Percentiles rank a stretch among this genome's conserved stretches.
Conservation (phyloP, 2,329 filamentous ascomycete species). For the Penicillium aurantiogriseum region DNA sequence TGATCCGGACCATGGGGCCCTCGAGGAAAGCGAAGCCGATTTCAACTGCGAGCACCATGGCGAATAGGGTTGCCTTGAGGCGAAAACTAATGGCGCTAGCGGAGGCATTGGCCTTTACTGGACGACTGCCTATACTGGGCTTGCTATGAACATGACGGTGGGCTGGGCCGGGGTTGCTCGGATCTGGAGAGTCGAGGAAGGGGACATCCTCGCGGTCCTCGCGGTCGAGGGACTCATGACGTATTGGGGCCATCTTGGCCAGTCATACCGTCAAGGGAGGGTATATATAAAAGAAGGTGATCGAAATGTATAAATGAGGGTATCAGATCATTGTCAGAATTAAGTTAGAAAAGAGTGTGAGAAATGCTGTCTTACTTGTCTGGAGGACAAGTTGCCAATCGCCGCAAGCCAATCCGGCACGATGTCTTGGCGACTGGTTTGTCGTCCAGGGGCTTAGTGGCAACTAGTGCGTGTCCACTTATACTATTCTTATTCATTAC, state of each 20-base stretch:
- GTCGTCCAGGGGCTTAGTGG: conserved; percentile 3
- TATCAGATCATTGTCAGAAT: conserved; percentile 1
- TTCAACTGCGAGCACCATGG: conserved; percentile 46
- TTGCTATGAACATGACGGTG: not conserved
- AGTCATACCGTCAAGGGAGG: conserved; percentile 19
- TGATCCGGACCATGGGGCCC: conserved; percentile 49
- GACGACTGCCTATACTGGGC: not conserved
- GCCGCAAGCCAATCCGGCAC: conserved; percentile 20
- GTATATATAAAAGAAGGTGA: conserved; percentile 4
- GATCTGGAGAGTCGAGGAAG: conserved; percentile 26
- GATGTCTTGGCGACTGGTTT: conserved; percentile 10
- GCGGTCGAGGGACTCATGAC: conserved; percentile 25
- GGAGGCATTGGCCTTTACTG: conserved; percentile 10
- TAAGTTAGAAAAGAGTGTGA: not conserved
- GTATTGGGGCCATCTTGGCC: conserved; percentile 24
- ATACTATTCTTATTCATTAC: not conserved
- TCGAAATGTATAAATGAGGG: not conserved
- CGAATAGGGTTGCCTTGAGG: conserved; percentile 43
- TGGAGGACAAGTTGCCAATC: conserved; percentile 18
- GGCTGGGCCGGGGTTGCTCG: conserved; percentile 1
- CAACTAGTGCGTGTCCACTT: not conserved
- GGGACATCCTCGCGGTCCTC: conserved; percentile 31
- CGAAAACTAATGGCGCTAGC: conserved; percentile 34
- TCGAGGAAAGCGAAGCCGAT: conserved; percentile 46
- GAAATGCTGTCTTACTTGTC: not conserved